phyloP scores from a whole-genome alignment of 2,329 filamentous ascomycete species.

The Trichoderma sp. region DNA sequence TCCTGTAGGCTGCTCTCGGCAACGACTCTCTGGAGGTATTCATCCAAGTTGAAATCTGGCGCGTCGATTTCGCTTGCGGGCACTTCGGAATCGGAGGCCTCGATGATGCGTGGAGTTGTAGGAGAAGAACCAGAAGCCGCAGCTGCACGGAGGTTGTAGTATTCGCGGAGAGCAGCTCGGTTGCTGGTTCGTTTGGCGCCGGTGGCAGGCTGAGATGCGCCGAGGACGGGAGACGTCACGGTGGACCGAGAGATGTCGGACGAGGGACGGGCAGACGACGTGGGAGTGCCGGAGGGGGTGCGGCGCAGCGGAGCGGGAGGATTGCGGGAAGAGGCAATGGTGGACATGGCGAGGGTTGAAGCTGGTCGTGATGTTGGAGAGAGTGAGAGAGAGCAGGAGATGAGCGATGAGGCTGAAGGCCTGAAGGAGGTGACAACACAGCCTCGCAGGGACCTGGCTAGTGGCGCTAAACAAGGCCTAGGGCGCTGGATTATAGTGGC shows the following conservation, averaged over 20 bases:
- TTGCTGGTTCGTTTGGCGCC: constrained; percentile 61
- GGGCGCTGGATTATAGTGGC: neutral
- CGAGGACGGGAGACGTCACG: constrained; percentile 54
- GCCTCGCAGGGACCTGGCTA: constrained; percentile 19
- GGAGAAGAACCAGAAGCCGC: constrained; percentile 45
- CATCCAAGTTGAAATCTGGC: constrained; percentile 71
- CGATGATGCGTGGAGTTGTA: constrained; percentile 48
- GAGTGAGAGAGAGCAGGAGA: neutral
- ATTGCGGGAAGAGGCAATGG: constrained; percentile 66
- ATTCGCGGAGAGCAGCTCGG: constrained; percentile 86
- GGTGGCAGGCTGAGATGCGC: constrained; percentile 41
- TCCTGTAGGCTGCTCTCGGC: constrained; percentile 67
- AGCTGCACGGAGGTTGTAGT: constrained; percentile 75
- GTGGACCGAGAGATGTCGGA: constrained; percentile 67
- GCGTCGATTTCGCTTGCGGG: constrained; percentile 73
- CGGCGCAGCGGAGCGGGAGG: constrained; percentile 61
- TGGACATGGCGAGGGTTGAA: constrained; percentile 62
- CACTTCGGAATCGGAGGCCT: constrained; percentile 59
- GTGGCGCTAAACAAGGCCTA: neutral
- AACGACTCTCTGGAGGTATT: constrained; percentile 66
- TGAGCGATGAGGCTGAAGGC: neutral
- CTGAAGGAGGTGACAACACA: constrained; percentile 2
- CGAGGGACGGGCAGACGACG: constrained; percentile 75
- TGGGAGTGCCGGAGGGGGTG: constrained; percentile 63
- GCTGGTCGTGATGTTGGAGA: constrained; percentile 8